Evolutionary conservation across 257 asterid genomes (phyloP).

Genomic region (Ocimum tenuiflorum): DNA sequence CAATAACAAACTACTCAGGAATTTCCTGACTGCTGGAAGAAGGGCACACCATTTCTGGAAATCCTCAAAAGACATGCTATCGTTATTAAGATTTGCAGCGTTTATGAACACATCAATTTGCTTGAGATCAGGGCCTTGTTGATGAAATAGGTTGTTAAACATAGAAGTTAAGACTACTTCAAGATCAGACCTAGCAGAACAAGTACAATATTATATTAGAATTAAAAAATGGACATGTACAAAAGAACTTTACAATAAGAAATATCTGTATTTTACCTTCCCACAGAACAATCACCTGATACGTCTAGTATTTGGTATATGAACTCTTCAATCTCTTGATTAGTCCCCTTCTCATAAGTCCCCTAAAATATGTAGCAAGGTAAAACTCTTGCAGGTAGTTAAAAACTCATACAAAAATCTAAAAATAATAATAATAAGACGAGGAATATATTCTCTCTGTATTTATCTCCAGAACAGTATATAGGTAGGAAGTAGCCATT

Average conservation of each 20-base stretch:
- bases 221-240: not conserved
- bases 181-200: constrained; percentile 65
- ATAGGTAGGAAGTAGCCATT: no score
- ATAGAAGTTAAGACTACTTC: constrained; percentile 60
- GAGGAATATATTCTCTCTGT: no score
- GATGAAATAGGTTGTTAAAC: constrained; percentile 45
- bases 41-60: constrained; percentile 71
- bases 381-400: not conserved
- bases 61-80: constrained; percentile 59
- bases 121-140: constrained; percentile 36
- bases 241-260: constrained; percentile 1
- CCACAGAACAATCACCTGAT: constrained; percentile 54
- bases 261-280: constrained; percentile 41
- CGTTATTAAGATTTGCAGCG: constrained; percentile 42
- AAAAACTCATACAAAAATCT: constrained; percentile 1
- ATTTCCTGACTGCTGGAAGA: constrained; percentile 79
- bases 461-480: no score
- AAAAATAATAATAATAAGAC: not conserved
- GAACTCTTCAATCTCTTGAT: constrained; percentile 80
- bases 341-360: constrained; percentile 86
- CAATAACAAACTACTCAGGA: constrained; percentile 54
- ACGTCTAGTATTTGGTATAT: constrained; percentile 72
- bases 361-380: constrained; percentile 42
- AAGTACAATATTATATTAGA: not conserved
- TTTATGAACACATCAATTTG: constrained; percentile 46